Evolutionary conservation across 1,284 basidiomycete species (phyloP), one percentile per base, ranked within the genome.

Genomic region (Hymenochaete sp.): DNA sequence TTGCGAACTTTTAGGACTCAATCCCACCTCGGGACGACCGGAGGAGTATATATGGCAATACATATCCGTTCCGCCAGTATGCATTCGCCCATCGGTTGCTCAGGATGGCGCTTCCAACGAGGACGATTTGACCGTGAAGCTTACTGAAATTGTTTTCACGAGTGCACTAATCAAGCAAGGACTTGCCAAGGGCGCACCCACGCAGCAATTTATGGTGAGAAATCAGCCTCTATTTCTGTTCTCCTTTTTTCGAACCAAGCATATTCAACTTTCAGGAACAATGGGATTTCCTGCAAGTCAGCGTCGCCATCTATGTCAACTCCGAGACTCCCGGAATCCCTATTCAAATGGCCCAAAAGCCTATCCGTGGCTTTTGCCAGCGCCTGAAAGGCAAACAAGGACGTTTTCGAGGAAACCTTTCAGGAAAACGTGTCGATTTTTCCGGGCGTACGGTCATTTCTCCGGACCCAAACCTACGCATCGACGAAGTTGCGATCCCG

Each of bases 41-140:
- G 96, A 99, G 67, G 88, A 98, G 61, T 98, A 95, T 60, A 82
- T 99, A 48, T 99, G 96, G 96, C 95, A 98, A 63, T 98, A 98
- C 64, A 83, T 99, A 13, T 96, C 93, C 26, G 96, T 98, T 11
- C 96, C 96, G 14, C 96, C 96, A 0, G 93, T 97, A 31, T 96
- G 91, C 61, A 98, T 98, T 49, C 82, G 96, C 36, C 96, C 96
- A 0, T 97, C 93, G 4, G 96, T 99, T 1, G 86, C 89, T 0
- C 96, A 98, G 62, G 96, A 99, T 57, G 91, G 87, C 10, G 93
- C 93, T 13, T 93, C 89, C 24, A 99, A 98, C 59, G 96, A 99
- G 67, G 96, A 99, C 57, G 96, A 99, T 62, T 72, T 99, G 28
- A 98, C 96, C 0, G 91, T 96, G 54, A 98, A 98, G 60, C 77